A percentile compares a stretch with the other conserved stretches of the same genome.
phyloP scores from a whole-genome alignment of 805 yeast genomes.

The Wickerhamiella bombiphila region DNA sequence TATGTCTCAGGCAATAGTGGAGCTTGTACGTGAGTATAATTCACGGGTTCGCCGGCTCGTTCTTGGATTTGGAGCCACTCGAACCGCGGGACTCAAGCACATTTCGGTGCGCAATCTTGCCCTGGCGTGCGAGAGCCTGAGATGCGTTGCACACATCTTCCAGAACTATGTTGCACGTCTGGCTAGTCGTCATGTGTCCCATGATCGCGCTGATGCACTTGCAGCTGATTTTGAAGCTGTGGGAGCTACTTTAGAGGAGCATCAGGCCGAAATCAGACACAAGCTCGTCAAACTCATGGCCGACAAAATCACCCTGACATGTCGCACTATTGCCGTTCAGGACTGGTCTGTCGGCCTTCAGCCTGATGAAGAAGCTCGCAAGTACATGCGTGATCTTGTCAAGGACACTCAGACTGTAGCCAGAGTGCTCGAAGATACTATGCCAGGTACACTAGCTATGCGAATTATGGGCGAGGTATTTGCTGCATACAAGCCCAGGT shows the following conservation, averaged over 20 bases:
- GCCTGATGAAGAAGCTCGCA: conserved; percentile 34
- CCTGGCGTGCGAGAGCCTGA: conserved; percentile 50
- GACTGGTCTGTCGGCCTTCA: conserved; percentile 31
- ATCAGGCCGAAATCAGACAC: conserved; percentile 45
- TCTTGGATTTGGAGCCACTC: conserved; percentile 60
- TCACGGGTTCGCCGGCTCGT: conserved; percentile 44
- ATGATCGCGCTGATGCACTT: conserved; percentile 14
- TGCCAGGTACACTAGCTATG: conserved; percentile 27
- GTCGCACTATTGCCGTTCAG: conserved; percentile 31
- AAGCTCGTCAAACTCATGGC: conserved; percentile 59
- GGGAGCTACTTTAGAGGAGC: conserved; percentile 36
- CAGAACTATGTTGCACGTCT: conserved; percentile 26
- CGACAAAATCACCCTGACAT: conserved; percentile 42
- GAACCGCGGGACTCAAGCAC: conserved; percentile 54
- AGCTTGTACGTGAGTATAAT: conserved; percentile 38
- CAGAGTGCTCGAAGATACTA: conserved; percentile 41
- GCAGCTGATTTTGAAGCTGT: conserved; percentile 29
- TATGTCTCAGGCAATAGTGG: conserved; percentile 23
- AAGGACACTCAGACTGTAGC: conserved; percentile 54
- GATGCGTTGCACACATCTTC: conserved; percentile 30
- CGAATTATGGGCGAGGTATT: conserved; percentile 24
- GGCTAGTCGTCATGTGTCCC: conserved; percentile 23
- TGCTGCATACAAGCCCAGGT: conserved; percentile 40
- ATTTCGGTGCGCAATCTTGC: conserved; percentile 62
- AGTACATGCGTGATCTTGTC: conserved; percentile 50